These are phyloP conservation scores for Lunularia cruciata DNA, from an alignment of 225 moss, liverwort and hornwort genomes.

Conservation along the genomic window DNA sequence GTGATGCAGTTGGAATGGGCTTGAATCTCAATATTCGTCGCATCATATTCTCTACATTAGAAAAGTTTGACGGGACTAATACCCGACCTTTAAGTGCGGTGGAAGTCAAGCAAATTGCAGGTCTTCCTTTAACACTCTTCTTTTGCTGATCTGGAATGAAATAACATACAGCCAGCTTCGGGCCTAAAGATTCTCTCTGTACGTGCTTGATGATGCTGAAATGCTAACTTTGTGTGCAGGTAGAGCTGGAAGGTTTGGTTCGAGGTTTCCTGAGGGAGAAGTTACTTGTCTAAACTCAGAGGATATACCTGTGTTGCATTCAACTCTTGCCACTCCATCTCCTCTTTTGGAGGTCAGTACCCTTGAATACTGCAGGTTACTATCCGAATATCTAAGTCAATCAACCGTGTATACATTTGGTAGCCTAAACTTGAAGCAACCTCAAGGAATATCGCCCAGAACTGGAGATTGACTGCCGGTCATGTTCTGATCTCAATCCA, in stretches of 20 bases:
- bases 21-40: conserved; percentile 45
- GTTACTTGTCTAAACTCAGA: conserved; percentile 37
- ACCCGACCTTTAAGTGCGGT: conserved; percentile 31
- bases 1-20: conserved; percentile 50
- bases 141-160: too few relatives aligned
- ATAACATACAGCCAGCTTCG: too few relatives aligned
- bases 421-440: too few relatives aligned
- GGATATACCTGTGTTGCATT: conserved; percentile 33
- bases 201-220: too few relatives aligned
- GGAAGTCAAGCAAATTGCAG: conserved; percentile 52
- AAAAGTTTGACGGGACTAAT: conserved; percentile 41
- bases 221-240: conserved; percentile 30
- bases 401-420: too few relatives aligned
- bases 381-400: too few relatives aligned
- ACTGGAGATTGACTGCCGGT: too few relatives aligned
- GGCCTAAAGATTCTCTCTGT: too few relatives aligned
- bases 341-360: conserved; percentile 12
- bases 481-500: too few relatives aligned
- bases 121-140: conserved; percentile 9
- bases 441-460: too few relatives aligned
- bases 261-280: conserved; percentile 36
- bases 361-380: too few relatives aligned
- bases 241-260: conserved; percentile 42
- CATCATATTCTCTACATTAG: conserved; percentile 37
- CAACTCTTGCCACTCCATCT: conserved; percentile 29